Evolutionary conservation across 83 land plant species (phyloP).

Genomic region (Thuja plicata): DNA sequence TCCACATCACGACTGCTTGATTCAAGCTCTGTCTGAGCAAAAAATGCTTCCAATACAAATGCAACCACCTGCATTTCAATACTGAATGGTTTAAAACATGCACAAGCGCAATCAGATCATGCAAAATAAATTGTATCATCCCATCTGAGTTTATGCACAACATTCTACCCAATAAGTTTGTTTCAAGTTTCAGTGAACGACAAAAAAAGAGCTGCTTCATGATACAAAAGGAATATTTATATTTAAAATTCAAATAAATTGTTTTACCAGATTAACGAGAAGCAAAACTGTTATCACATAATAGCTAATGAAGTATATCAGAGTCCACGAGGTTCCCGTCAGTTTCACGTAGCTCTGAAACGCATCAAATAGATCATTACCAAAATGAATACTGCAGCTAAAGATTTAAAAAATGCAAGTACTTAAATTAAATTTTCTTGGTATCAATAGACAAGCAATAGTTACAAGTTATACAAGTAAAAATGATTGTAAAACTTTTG

Average conservation of each 20-base stretch:
- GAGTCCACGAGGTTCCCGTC: constrained; percentile 80
- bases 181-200: neutral
- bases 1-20: constrained; percentile 23
- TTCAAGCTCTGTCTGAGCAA: constrained; percentile 83
- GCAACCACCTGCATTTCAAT: constrained; percentile 68
- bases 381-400: neutral
- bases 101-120: neutral
- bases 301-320: constrained; percentile 75
- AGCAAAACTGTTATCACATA: constrained; percentile 77
- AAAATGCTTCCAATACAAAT: constrained; percentile 93
- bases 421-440: neutral
- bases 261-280: constrained; percentile 77
- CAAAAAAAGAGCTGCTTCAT: neutral
- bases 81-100: neutral
- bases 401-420: neutral
- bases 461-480: neutral
- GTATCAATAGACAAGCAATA: neutral
- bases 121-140: neutral
- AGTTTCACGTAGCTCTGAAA: constrained; percentile 69
- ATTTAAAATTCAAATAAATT: constrained; percentile 10
- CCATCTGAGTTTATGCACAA: neutral
- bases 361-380: neutral
- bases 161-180: neutral
- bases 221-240: neutral
- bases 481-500: neutral